These are phyloP conservation scores for Phytophthora colocasiae DNA, from an alignment of 352 stramenopile genomes.

Conservation along the genomic window DNA sequence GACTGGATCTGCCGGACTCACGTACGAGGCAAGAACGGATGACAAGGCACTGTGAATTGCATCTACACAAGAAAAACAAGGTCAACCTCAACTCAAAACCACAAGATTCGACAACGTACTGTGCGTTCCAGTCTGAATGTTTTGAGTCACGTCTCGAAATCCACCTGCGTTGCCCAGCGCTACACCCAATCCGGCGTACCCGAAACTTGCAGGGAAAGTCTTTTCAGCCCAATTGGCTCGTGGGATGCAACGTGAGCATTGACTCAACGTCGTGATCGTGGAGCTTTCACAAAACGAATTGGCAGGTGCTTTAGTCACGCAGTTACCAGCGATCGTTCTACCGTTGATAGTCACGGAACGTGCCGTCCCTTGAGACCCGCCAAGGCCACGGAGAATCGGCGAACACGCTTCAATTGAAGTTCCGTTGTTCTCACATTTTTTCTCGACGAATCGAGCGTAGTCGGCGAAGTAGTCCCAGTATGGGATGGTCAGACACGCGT, in stretches of 20 bases:
- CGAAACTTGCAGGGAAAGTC: slow-evolving; percentile 53
- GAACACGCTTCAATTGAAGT: slow-evolving; percentile 46
- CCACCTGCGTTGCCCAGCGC: slow-evolving; percentile 36
- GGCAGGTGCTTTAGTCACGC: slow-evolving; percentile 31
- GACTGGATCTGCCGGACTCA: slow-evolving; percentile 47
- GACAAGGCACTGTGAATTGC: slow-evolving; percentile 50
- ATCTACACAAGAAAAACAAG: slow-evolving; percentile 25
- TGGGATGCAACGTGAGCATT: slow-evolving; percentile 47
- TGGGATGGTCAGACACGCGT: slow-evolving; percentile 73
- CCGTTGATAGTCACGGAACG: slow-evolving; percentile 42
- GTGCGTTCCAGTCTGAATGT: slow-evolving; percentile 57
- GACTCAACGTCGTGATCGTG: slow-evolving; percentile 22
- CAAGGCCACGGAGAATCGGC: slow-evolving; percentile 44
- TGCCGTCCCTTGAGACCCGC: slow-evolving; percentile 31
- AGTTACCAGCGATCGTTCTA: slow-evolving; percentile 28
- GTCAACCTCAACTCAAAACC: slow-evolving; percentile 5
- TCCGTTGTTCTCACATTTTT: slow-evolving; percentile 27
- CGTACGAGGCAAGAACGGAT: slow-evolving; percentile 44
- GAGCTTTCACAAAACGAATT: slow-evolving; percentile 55
- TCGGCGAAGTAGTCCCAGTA: slow-evolving; percentile 85
- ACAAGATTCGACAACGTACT: slow-evolving; percentile 36
- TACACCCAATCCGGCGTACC: slow-evolving; percentile 37
- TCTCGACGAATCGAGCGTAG: slow-evolving; percentile 38
- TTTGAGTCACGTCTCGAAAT: slow-evolving; percentile 42
- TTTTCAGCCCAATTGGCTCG: slow-evolving; percentile 42